A percentile compares a stretch with the other conserved stretches of the same genome.
Conservation (phyloP, 257 asterid species). For the Leonotis leonurus region DNA sequence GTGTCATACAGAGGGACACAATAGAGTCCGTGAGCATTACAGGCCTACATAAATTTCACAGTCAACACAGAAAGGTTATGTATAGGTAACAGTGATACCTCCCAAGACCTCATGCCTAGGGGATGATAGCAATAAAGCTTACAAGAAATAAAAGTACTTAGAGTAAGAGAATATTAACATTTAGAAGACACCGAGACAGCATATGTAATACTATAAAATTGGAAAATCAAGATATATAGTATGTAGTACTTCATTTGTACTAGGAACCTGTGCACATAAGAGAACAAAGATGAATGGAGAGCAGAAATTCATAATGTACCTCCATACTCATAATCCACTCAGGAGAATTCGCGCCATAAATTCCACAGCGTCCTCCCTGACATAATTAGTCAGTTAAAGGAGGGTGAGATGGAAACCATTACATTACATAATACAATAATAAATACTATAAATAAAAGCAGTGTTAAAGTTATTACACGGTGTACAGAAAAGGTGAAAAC, state of each 20-base stretch:
- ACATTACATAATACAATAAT: background rate
- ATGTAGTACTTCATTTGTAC: too few species aligned
- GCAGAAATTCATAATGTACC: conserved; percentile 36
- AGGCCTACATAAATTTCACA: conserved; percentile 64
- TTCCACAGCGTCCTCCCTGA: conserved; percentile 93
- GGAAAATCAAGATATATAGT: too few species aligned
- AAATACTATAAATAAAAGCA: background rate
- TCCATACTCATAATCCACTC: conserved; percentile 99
- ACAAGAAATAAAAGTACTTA: background rate
- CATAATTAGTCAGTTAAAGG: conserved; percentile 14
- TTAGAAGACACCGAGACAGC: background rate
- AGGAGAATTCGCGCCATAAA: conserved; percentile 80
- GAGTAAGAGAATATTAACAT: background rate
- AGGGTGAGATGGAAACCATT: conserved; percentile 16
- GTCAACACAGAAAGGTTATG: conserved; percentile 3
- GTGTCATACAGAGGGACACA: conserved; percentile 95
- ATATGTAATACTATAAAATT: too few species aligned
- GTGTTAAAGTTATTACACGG: conserved; percentile 6
- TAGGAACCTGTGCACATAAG: background rate
- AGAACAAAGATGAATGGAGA: conserved; percentile 3
- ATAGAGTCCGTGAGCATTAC: conserved; percentile 90
- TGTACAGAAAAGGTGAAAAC: conserved; percentile 1
- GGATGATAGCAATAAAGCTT: background rate
- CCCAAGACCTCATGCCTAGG: conserved; percentile 3
- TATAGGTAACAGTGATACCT: background rate